Percentiles rank a stretch among this genome's conserved stretches.
Conservation (phyloP, 2,329 filamentous ascomycete genomes). For the Fusarium agapanthi region DNA sequence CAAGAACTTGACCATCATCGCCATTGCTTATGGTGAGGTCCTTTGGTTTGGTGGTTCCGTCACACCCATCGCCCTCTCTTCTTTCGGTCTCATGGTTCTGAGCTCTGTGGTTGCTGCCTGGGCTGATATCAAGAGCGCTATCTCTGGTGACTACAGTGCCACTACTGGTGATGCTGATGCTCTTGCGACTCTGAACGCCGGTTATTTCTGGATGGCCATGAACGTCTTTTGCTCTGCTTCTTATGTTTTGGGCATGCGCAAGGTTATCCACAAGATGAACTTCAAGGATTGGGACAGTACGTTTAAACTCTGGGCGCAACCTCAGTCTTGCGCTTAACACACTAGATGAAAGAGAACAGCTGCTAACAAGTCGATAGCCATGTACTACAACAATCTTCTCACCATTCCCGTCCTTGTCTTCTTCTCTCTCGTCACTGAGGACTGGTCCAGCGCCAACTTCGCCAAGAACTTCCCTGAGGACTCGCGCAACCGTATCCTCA, state of each 20-base stretch:
- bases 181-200: conserved; percentile 89
- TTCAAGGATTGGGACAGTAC: conserved; percentile 99
- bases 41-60: conserved; percentile 97
- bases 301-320: conserved; percentile 49
- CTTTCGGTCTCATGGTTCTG: conserved; percentile 95
- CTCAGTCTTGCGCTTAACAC: background rate
- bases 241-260: conserved; percentile 92
- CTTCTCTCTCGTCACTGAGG: conserved; percentile 83
- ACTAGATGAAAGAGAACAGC: background rate
- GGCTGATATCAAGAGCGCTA: conserved; percentile 92
- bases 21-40: conserved; percentile 98
- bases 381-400: conserved; percentile 99
- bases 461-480: conserved; percentile 85
- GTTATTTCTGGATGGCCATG: conserved; percentile 97
- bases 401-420: conserved; percentile 91
- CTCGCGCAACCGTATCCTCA: conserved; percentile 78
- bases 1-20: conserved; percentile 98
- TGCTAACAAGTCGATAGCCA: conserved; percentile 68
- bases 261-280: conserved; percentile 99
- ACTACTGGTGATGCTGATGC: conserved; percentile 63
- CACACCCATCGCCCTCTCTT: conserved; percentile 85
- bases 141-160: conserved; percentile 62
- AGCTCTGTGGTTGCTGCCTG: conserved; percentile 95
- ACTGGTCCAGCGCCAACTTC: conserved; percentile 90
- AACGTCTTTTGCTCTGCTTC: conserved; percentile 95